Evolutionary conservation across 257 asterid species (phyloP).

Genomic region (Cruciata laevipes): DNA sequence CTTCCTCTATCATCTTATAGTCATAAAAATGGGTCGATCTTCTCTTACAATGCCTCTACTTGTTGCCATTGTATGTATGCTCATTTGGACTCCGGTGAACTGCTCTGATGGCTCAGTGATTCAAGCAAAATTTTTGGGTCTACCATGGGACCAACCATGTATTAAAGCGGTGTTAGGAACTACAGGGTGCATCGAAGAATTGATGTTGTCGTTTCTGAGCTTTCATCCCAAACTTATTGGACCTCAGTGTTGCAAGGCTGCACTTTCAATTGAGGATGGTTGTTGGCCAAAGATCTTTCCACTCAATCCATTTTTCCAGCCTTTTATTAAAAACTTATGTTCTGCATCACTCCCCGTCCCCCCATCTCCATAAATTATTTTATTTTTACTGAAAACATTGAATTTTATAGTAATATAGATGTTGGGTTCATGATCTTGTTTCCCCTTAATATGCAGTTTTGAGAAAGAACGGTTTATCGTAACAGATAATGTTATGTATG

Average conservation of each 20-base stretch:
- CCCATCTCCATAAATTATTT: not conserved
- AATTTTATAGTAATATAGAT: no score
- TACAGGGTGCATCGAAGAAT: conserved; percentile 21
- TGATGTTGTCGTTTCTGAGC: conserved; percentile 15
- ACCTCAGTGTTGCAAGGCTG: conserved; percentile 23
- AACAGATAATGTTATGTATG: no score
- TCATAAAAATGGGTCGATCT: conserved; percentile 1
- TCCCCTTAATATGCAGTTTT: not conserved
- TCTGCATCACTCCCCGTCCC: not conserved
- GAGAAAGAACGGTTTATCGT: not conserved
- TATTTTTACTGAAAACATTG: no score
- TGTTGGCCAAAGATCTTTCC: conserved; percentile 29
- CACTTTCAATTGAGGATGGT: conserved; percentile 17
- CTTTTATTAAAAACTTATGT: conserved; percentile 13
- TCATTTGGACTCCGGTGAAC: conserved; percentile 7
- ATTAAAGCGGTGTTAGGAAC: conserved; percentile 14
- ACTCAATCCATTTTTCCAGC: conserved; percentile 17
- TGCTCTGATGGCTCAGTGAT: not conserved
- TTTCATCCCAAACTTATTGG: conserved; percentile 13
- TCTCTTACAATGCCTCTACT: not conserved
- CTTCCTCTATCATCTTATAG: not conserved
- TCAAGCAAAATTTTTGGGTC: not conserved
- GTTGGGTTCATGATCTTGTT: not conserved
- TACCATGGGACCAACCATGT: conserved; percentile 18
- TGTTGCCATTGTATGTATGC: not conserved